Percentiles rank a stretch among this genome's conserved stretches.
phyloP scores from a whole-genome alignment of 192 early-diverging fungal species.

The Paraglomus occultum region DNA sequence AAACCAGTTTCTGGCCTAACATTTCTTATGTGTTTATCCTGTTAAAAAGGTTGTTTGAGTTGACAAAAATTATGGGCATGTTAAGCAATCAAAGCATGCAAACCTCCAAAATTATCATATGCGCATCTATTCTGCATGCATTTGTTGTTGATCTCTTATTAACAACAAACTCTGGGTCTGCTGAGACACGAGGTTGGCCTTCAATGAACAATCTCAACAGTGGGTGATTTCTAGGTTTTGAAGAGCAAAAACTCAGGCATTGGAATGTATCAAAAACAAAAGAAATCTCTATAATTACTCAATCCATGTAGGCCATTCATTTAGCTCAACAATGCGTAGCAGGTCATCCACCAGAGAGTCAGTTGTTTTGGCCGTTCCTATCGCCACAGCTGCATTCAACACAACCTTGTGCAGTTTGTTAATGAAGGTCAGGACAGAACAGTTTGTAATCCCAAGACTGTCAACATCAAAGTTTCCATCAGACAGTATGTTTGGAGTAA shows the following conservation, averaged over 20 bases:
- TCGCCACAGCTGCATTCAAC: not conserved
- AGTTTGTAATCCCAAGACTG: not conserved
- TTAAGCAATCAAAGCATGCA: constrained; percentile 5
- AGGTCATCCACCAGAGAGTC: constrained; percentile 19
- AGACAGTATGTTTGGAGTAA: not conserved
- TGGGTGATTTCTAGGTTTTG: not conserved
- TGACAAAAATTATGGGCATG: not conserved
- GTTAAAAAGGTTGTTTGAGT: not conserved
- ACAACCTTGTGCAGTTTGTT: constrained; percentile 11
- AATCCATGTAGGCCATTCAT: constrained; percentile 7
- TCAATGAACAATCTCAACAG: constrained; percentile 6
- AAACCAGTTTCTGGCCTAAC: not conserved
- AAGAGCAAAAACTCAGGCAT: not conserved
- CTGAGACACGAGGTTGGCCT: not conserved
- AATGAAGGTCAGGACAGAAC: constrained; percentile 1
- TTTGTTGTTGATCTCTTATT: too few species aligned
- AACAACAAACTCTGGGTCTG: constrained; percentile 15
- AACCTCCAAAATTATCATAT: not conserved
- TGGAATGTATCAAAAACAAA: not conserved
- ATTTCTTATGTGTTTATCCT: constrained; percentile 9
- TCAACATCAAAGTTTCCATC: not conserved
- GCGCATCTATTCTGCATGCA: too few species aligned
- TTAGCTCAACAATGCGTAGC: not conserved
- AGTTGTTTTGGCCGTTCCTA: constrained; percentile 13
- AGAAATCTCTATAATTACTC: not conserved